phyloP scores from a whole-genome alignment of 495 filamentous ascomycete species.

The Pseudoneurospora amorphoporcata region DNA sequence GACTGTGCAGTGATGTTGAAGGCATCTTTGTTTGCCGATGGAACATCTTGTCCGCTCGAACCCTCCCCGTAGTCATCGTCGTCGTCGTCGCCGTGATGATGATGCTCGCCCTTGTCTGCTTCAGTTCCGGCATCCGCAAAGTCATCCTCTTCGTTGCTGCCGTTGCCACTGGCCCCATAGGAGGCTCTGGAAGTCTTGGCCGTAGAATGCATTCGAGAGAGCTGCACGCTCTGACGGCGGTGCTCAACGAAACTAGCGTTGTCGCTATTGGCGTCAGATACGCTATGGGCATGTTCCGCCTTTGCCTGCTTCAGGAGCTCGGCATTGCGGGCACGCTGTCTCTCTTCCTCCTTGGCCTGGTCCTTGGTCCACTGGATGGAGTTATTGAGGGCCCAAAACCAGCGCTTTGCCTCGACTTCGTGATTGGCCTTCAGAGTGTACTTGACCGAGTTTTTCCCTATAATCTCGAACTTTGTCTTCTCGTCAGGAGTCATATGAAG shows the following conservation, averaged over 20 bases:
- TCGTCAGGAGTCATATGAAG: conserved; percentile 93
- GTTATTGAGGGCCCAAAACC: conserved; percentile 98
- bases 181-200: conserved; percentile 17
- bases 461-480: conserved; percentile 94
- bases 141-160: conserved; percentile 34
- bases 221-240: conserved; percentile 35
- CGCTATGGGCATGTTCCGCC: conserved; percentile 20
- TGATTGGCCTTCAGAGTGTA: conserved; percentile 97
- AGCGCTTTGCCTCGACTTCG: conserved; percentile 81
- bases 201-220: conserved; percentile 30
- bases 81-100: conserved; percentile 43
- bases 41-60: conserved; percentile 65
- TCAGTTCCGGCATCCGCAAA: conserved; percentile 28
- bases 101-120: conserved; percentile 18
- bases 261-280: conserved; percentile 41
- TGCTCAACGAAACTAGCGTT: conserved; percentile 35
- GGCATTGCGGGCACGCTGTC: conserved; percentile 56
- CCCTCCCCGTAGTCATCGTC: conserved; percentile 78
- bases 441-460: conserved; percentile 97
- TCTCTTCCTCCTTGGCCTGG: conserved; percentile 83
- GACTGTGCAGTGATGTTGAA: conserved; percentile 95
- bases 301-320: conserved; percentile 66
- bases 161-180: conserved; percentile 24
- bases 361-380: conserved; percentile 98
- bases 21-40: conserved; percentile 70